Base-by-base conservation (phyloP, 805 yeast species). In the Ogataea zsoltii region DNA sequence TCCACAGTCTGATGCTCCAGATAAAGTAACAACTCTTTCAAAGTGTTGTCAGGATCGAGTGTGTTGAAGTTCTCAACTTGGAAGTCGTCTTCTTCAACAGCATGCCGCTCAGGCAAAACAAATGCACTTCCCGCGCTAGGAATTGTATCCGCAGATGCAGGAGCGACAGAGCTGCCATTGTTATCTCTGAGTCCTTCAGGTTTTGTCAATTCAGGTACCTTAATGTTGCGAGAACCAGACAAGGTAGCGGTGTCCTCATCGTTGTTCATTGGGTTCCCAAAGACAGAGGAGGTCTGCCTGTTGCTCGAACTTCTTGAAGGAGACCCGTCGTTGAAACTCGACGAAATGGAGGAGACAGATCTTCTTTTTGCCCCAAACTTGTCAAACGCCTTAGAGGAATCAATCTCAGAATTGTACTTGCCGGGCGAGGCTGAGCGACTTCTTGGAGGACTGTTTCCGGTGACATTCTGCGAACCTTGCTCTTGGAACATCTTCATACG, bases 1-100 rank as follows among this genome's bases (percentile, higher is more conserved):
- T 86, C 86, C 14, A 88, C 91, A 0, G 97, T 91, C 68, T 91
- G 96, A 65, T 89, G 96, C 63, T 92, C 98, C 57, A 92, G 74
- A 62, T 90, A 92, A 23, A 83, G 73, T 57, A 91, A 77, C 48
- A 92, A 80, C 58, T 89, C 95, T 7, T 88, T 81, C 51, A 91
- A 75, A 1, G 96, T 86, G 62, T 88, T 88, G 59, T 91, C 97
- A 1, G 96, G 96, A 57, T 88, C 87, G 46, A 83, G 84, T 42
- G 87, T 83, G 66, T 88, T 89, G 65, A 87, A 88, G 28, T 82
- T 77, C 45, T 84, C 86, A 42, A 87, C 73, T 64, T 84, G 85
- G 66, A 85, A 86, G 12, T 54, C 55, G 3, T 56, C 63, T 7
- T 51, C 60, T 15, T 48, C 53, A 1, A 38, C 55, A 7, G 50